These are phyloP conservation scores for Neurospora terricola DNA, from an alignment of 495 filamentous ascomycete genomes.

Conservation along the genomic window DNA sequence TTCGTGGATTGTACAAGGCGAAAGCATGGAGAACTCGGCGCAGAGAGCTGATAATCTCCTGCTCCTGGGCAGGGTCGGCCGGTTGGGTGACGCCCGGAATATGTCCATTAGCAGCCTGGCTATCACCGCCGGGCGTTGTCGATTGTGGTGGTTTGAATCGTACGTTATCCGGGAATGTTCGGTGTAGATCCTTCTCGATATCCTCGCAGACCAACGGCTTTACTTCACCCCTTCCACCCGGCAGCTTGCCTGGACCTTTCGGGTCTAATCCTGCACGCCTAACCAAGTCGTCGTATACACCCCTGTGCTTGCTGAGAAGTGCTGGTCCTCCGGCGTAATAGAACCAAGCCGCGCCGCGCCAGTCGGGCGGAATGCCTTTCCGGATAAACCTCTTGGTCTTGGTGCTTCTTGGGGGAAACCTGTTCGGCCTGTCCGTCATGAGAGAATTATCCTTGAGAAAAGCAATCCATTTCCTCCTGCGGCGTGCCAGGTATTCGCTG, in stretches of 20 bases:
- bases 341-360: constrained; percentile 92
- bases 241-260: constrained; percentile 5
- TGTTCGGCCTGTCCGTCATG: constrained; percentile 55
- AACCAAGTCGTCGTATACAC: constrained; percentile 63
- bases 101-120: background rate
- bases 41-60: constrained; percentile 66
- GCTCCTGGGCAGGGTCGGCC: constrained; percentile 45
- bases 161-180: constrained; percentile 93
- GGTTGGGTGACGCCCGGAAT: background rate
- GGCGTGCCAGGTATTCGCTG: constrained; percentile 53
- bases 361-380: constrained; percentile 92
- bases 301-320: constrained; percentile 59
- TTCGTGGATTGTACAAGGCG: constrained; percentile 74
- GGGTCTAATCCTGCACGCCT: constrained; percentile 26
- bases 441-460: constrained; percentile 70
- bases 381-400: constrained; percentile 84
- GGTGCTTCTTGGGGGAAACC: constrained; percentile 68
- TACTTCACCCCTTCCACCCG: constrained; percentile 32
- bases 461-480: constrained; percentile 70
- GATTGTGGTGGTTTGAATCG: constrained; percentile 61
- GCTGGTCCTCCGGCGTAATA: constrained; percentile 89
- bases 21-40: constrained; percentile 84
- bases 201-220: constrained; percentile 69
- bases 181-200: constrained; percentile 89
- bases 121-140: constrained; percentile 2